phyloP scores from a whole-genome alignment of 352 stramenopile species.

The Phytophthora fragariaefolia region DNA sequence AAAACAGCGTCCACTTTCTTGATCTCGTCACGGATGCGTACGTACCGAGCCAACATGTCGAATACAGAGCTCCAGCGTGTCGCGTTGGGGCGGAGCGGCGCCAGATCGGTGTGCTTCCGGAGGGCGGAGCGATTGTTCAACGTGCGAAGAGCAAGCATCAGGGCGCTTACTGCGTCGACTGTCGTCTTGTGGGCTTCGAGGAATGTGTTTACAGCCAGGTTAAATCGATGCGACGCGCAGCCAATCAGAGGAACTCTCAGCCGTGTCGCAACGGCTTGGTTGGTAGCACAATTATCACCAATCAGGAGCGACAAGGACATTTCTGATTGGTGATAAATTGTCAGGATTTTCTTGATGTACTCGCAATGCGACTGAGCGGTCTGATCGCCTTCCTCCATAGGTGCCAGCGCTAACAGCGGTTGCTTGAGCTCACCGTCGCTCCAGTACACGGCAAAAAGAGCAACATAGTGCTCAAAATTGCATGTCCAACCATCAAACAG shows the following conservation, averaged over 20 bases:
- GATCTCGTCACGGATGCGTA: slow-evolving; percentile 7
- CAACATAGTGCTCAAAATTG: not conserved
- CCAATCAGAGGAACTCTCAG: slow-evolving; percentile 4
- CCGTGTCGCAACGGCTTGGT: not conserved
- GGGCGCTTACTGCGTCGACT: not conserved
- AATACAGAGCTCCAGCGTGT: not conserved
- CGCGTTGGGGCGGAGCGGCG: not conserved
- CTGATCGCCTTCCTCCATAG: not conserved
- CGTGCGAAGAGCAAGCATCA: not conserved
- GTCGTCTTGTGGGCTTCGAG: slow-evolving; percentile 1
- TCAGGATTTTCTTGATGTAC: not conserved
- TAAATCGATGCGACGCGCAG: slow-evolving; percentile 13
- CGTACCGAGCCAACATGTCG: slow-evolving; percentile 8
- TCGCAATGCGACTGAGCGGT: not conserved
- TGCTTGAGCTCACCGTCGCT: not conserved
- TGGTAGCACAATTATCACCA: slow-evolving; percentile 9
- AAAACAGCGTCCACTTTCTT: slow-evolving; percentile 12
- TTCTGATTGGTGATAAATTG: not conserved
- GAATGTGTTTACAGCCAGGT: not conserved
- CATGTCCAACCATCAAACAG: slow-evolving; percentile 2
- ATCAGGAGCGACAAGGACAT: not conserved
- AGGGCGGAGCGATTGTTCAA: slow-evolving; percentile 5
- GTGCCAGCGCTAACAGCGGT: not conserved
- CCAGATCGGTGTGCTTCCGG: not conserved
- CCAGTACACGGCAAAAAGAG: not conserved